Base-by-base conservation (phyloP, 345 rosid genomes). In the Acer negundo region DNA sequence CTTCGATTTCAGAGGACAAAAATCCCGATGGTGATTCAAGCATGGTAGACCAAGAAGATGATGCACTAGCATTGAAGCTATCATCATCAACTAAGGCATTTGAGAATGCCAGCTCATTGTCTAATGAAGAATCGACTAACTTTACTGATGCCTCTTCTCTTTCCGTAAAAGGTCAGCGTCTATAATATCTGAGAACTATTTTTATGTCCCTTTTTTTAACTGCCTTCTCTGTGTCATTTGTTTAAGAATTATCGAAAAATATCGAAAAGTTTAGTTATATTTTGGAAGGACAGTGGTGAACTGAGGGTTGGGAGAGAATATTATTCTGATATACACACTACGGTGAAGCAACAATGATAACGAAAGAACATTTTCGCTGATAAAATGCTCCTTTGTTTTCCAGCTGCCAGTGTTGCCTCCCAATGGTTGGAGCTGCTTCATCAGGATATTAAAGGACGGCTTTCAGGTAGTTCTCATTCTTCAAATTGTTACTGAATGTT, bases 391-490 rank as follows among this genome's bases (percentile, higher is more conserved):
- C 72, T 77, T 82, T 82, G 75, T 59, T 70, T 67, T 87, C 73
- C 92, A 94, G 98, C 97, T 86, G 99, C 99, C 49, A 87, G 83
- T 23, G 91, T 94, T 70, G 97, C 98, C 74, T 88, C 98, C 31
- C 97, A 94, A 75, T 96, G 99, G 99, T 77, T 96, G 86, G 95
- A 94, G 22, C 93, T 92, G 82, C 93, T 96, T 79, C 90, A 92
- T 73, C 99, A 96, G 84, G 97, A 96, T 87, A 87, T 94, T 69
- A 92, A 85, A 75, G 97, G 97, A 72, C 93, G 98, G 20, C 90
- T 97, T 73, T 84, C 93, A 77, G 99, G 99, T 94, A 82, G 12
- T 74, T 10, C 62, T 79, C 62, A 22, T 78, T 40, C 38, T 26
- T 65, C 64, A 28, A 63, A 59, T 44, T 38, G 31, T 59, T 53